Conservation (phyloP, 768 basidiomycete species). For the Asterophora parasitica region DNA sequence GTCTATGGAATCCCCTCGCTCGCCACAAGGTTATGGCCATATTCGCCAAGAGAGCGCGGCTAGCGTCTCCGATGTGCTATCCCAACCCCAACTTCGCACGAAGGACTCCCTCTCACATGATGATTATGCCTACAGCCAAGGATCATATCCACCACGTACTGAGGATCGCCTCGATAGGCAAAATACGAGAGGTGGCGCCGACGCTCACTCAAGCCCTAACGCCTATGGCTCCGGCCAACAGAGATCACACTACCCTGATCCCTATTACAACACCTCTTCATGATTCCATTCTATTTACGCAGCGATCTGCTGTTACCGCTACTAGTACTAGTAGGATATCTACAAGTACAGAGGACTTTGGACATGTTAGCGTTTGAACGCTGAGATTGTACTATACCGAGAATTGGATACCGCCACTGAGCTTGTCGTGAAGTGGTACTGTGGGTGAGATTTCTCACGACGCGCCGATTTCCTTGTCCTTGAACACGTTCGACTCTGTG, state of each 20-base stretch:
- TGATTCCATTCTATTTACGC: background rate
- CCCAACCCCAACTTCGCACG: constrained; percentile 42
- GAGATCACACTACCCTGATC: constrained; percentile 4
- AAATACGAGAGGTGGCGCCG: constrained; percentile 11
- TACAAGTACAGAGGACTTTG: background rate
- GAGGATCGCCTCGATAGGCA: constrained; percentile 18
- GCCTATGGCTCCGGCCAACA: constrained; percentile 2
- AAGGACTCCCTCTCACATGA: constrained; percentile 35
- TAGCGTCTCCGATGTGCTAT: constrained; percentile 52
- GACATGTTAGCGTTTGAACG: too few species aligned
- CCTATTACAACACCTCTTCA: constrained; percentile 1
- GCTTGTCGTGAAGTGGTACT: too few species aligned
- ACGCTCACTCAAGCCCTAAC: background rate
- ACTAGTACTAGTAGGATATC: background rate
- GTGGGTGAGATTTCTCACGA: too few species aligned
- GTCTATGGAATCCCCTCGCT: constrained; percentile 36
- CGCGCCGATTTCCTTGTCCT: too few species aligned
- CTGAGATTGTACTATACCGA: too few species aligned
- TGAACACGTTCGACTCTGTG: too few species aligned
- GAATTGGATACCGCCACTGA: too few species aligned
- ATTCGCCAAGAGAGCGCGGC: constrained; percentile 48
- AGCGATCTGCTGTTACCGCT: background rate
- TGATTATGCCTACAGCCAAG: constrained; percentile 25
- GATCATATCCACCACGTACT: constrained; percentile 27
- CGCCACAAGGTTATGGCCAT: constrained; percentile 39